Evolutionary conservation across 2,329 filamentous ascomycete genomes (phyloP), one percentile per base, ranked within the genome.

Genomic region (Triangularia verruculosa): DNA sequence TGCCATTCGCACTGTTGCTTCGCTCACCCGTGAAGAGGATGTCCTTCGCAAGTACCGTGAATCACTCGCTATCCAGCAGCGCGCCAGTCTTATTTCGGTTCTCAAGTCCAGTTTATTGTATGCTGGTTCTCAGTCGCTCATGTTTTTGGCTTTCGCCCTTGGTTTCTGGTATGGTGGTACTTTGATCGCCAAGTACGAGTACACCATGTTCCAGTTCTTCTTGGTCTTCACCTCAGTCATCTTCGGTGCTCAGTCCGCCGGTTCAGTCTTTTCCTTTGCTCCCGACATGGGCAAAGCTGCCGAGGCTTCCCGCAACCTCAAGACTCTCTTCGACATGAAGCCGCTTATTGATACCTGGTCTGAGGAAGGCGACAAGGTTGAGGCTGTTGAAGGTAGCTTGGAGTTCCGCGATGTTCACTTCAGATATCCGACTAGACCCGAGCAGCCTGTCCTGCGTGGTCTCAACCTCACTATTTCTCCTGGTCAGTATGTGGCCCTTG

Each of bases 331-430:
- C 70, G 93, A 97, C 72, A 86, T 90, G 64, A 84, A 89, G 69
- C 94, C 95, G 0, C 77, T 79, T 2, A 95, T 98, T 69, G 93
- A 97, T 73, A 86, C 88, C 0, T 96, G 92, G 91, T 90, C 89
- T 0, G 70, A 82, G 0, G 86, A 89, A 0, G 93, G 93, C 15
- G 83, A 86, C 17, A 78, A 77, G 1, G 70, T 96, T 6, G 77
- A 85, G 1, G 72, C 80, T 1, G 83, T 94, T 24, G 86, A 95
- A 20, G 94, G 93, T 25, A 84, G 83, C 12, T 86, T 99, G 67
- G 93, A 98, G 74, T 96, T 99, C 79, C 87, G 90, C 20, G 88
- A 96, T 68, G 93, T 98, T 1, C 92, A 97, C 74, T 98, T 97
- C 83, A 86, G 92, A 51, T 99, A 98, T 72, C 93, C 94, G 0